Evolutionary conservation across 139 green algal genomes (phyloP), one percentile per base, ranked within the genome.

Genomic region (Haematococcus lacustris): DNA sequence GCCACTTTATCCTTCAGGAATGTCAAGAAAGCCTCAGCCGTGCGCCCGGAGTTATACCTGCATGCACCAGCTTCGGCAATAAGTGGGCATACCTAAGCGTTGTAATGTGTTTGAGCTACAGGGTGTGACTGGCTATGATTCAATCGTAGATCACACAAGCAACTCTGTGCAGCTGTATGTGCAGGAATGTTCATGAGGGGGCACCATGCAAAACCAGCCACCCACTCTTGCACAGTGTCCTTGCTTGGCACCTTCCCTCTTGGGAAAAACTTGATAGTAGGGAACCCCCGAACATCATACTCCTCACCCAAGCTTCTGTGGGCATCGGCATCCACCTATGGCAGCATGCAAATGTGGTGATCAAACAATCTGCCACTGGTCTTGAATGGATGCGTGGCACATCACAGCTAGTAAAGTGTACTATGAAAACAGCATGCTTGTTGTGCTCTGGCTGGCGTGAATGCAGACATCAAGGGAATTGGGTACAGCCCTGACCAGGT

Each of bases 231-330:
- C 21, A 79, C 81, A 13, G 34, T 75, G 30, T 83, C 79, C 41
- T 80, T 79, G 76, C 51, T 80, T 50, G 66, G 63, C 2, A 84
- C 64, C 76, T 91, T 88, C 73, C 89, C 90, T 1, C 88, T 75
- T 0, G 63, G 7, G 66, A 95, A 89, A 71, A 69, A 91, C 80
- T 94, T 94, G 82, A 96, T 77, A 38, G 91, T 96, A 69, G 91
- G 91, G 78, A 96, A 96, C 66, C 91, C 91, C 7, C 61, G 61
- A 9, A 96, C 90, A 21, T 75, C 89, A 80, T 93, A 96, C 57
- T 74, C 72, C 65, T 88, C 78, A 25, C 91, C 91, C 47, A 96
- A 51, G 0, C 43, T 66, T 28, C 85, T 80, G 73, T 97, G 90
- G 4, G 74, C 70, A 50, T 96, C 91, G 21, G 91, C 91, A 65